Percentiles rank a stretch among this genome's conserved stretches.
phyloP scores from a whole-genome alignment of 805 yeast species.

The Wickerhamomyces xylosicus region DNA sequence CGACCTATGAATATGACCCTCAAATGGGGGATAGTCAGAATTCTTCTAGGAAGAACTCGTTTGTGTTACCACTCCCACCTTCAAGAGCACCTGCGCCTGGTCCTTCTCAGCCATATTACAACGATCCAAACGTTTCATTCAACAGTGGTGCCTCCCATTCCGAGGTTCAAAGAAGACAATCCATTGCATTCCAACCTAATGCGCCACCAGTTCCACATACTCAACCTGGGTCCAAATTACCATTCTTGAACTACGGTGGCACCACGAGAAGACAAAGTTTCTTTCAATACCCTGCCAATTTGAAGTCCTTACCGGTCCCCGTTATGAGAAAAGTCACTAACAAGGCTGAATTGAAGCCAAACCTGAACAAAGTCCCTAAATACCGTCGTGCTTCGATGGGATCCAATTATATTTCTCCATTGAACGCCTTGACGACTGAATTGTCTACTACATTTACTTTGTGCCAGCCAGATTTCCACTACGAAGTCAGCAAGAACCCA shows the following conservation, averaged over 20 bases:
- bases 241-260: constrained; percentile 1
- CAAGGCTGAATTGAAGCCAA: constrained; percentile 50
- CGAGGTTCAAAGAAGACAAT: constrained; percentile 26
- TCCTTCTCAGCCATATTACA: constrained; percentile 26
- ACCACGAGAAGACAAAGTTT: constrained; percentile 16
- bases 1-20: constrained; percentile 36
- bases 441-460: constrained; percentile 72
- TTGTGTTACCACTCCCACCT: constrained; percentile 34
- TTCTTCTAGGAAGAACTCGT: constrained; percentile 12
- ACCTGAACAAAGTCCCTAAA: constrained; percentile 50
- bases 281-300: constrained; percentile 14
- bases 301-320: constrained; percentile 36
- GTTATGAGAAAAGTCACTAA: constrained; percentile 30
- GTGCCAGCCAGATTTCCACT: constrained; percentile 78
- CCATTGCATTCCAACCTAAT: constrained; percentile 17
- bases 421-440: constrained; percentile 67
- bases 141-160: constrained; percentile 6
- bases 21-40: constrained; percentile 4
- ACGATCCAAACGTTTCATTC: constrained; percentile 9
- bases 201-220: constrained; percentile 11
- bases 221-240: constrained; percentile 3
- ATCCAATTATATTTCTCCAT: constrained; percentile 63
- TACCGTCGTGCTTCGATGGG: constrained; percentile 61
- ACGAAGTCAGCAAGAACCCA: constrained; percentile 80
- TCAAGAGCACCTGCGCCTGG: constrained; percentile 34